Percentiles rank a stretch among this genome's conserved stretches.
Conservation (phyloP, 1,284 basidiomycete genomes). For the Neolentinus lepideus region DNA sequence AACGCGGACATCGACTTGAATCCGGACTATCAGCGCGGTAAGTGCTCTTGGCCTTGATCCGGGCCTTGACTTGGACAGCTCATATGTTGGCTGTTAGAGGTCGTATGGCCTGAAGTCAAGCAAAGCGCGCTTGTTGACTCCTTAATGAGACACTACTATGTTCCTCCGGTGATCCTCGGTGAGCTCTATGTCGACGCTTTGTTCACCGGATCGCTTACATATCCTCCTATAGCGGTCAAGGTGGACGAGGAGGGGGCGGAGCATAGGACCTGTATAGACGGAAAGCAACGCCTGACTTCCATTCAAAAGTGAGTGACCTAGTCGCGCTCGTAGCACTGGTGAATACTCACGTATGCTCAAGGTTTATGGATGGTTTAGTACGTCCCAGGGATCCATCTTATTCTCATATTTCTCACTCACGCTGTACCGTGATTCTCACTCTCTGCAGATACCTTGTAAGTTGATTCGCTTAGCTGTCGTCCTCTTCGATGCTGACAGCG, state of each 20-base stretch:
- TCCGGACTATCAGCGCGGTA: conserved; percentile 72
- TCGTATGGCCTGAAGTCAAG: conserved; percentile 55
- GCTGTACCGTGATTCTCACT: neutral
- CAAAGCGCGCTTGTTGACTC: conserved; percentile 34
- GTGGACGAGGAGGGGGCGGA: conserved; percentile 52
- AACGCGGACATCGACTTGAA: conserved; percentile 44
- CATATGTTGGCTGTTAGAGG: conserved; percentile 31
- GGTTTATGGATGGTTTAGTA: conserved; percentile 64
- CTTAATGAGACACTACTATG: conserved; percentile 33
- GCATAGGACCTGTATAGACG: conserved; percentile 64
- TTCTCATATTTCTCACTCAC: conserved; percentile 4
- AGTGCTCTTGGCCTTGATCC: conserved; percentile 7
- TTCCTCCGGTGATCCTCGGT: conserved; percentile 65
- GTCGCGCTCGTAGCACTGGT: neutral
- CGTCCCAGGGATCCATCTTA: conserved; percentile 18
- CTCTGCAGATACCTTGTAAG: neutral
- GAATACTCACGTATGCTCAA: conserved; percentile 13
- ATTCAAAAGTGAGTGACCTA: conserved; percentile 40
- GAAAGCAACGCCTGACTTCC: conserved; percentile 71
- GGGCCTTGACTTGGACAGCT: neutral
- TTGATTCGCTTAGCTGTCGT: conserved; percentile 14
- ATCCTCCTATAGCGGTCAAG: conserved; percentile 31
- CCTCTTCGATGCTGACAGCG: conserved; percentile 2
- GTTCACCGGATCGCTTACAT: neutral
- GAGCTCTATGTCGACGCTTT: conserved; percentile 11